Base-by-base conservation (phyloP, 2,329 filamentous ascomycete species). In the Cytospora mali region DNA sequence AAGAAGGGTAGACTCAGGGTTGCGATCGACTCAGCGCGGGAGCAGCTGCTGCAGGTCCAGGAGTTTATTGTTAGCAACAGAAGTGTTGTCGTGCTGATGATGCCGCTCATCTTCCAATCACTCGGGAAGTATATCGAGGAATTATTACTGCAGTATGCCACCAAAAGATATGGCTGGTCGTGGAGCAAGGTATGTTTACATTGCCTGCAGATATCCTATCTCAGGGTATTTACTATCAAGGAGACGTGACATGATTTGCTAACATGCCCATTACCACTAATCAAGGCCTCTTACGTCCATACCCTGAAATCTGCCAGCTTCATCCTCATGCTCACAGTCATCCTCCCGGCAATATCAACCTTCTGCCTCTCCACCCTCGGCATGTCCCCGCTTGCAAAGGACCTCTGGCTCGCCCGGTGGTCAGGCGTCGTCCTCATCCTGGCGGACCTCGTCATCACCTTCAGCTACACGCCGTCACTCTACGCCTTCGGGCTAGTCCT, bases 91-190 rank as follows among this genome's bases (percentile, higher is more conserved):
- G 62, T 77, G 14, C 72, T 82, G 4, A 73, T 80, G 21, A 4
- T 75, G 2, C 74, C 76, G 0, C 71, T 78, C 18, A 68, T 70
- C 1, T 70, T 77, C 16, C 70, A 72, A 10, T 59, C 76, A 6
- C 48, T 72, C 0, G 70, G 74, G 27, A 75, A 75, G 50, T 73
- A 71, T 51, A 70, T 73, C 27, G 70, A 73, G 55, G 74, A 76
- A 4, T 64, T 81, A 25, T 63, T 84, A 6, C 67, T 85, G 2
- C 84, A 86, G 68, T 85, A 85, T 67, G 75, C 81, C 59, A 80
- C 79, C 1, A 80, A 79, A 54, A 76, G 82, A 6, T 86, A 83
- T 69, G 57, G 72, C 31, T 80, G 82, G 76, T 76, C 75, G 9
- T 81, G 80, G 78, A 77, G 75, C 48, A 73, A 73, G 59, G 77